Percentiles rank a stretch among this genome's conserved stretches.
Conservation (phyloP, 2,329 filamentous ascomycete species). For the Penicillium sp. region DNA sequence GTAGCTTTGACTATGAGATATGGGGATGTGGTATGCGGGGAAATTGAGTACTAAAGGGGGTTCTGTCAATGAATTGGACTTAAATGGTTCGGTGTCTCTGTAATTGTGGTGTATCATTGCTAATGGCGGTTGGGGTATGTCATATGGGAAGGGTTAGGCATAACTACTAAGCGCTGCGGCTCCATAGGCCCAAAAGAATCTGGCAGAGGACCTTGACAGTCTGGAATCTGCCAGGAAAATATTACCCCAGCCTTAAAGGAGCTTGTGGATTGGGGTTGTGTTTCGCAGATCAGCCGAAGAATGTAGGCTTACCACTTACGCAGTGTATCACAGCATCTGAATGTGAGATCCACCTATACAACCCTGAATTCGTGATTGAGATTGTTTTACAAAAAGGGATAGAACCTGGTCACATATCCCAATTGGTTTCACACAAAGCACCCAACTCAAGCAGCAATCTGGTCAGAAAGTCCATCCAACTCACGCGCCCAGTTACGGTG, state of each 20-base stretch:
- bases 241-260: neutral
- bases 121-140: neutral
- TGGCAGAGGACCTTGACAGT: neutral
- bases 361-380: neutral
- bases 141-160: neutral
- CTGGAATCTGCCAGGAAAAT: neutral
- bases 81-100: neutral
- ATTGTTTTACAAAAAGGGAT: neutral
- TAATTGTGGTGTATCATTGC: neutral
- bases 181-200: neutral
- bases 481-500: conserved; percentile 77
- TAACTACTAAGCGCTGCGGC: neutral
- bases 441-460: conserved; percentile 65
- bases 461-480: conserved; percentile 62
- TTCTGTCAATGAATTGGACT: neutral
- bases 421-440: neutral
- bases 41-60: neutral
- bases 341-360: neutral
- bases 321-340: neutral
- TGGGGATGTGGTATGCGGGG: conserved; percentile 8
- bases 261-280: neutral
- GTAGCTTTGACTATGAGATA: conserved; percentile 4
- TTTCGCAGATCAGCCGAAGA: conserved; percentile 3
- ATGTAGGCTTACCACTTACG: neutral
- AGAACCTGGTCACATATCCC: neutral